These are phyloP conservation scores for Peziza echinospora DNA, from an alignment of 495 filamentous ascomycete species.

Conservation along the genomic window DNA sequence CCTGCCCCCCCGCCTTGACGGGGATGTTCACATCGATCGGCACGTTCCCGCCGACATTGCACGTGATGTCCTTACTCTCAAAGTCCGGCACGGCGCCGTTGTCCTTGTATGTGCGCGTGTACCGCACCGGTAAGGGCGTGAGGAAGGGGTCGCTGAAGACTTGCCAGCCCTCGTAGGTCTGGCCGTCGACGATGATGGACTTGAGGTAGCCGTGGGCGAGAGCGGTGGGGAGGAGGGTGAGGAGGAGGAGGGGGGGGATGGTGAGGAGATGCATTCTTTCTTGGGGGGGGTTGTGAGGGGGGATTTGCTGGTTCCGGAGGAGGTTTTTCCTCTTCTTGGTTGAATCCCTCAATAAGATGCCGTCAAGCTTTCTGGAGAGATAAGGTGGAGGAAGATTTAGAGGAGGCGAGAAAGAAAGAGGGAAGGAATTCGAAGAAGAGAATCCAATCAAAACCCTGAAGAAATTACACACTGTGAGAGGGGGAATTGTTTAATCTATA, in stretches of 20 bases:
- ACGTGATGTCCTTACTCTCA: constrained; percentile 23
- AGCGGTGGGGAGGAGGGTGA: constrained; percentile 5
- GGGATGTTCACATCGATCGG: background rate
- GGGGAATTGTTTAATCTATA: too few relatives aligned
- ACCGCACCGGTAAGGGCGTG: constrained; percentile 8
- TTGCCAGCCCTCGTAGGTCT: constrained; percentile 12
- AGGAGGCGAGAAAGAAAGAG: too few relatives aligned
- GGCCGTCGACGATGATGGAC: constrained; percentile 8
- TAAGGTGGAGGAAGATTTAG: too few relatives aligned
- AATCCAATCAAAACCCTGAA: too few relatives aligned
- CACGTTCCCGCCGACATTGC: constrained; percentile 15
- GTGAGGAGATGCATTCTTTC: too few relatives aligned
- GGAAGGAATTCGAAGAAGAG: too few relatives aligned
- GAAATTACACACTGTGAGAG: too few relatives aligned
- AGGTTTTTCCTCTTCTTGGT: too few relatives aligned
- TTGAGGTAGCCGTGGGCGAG: constrained; percentile 11
- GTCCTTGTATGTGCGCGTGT: constrained; percentile 7
- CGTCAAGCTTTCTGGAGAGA: too few relatives aligned
- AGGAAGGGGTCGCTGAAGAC: constrained; percentile 11
- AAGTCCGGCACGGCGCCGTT: constrained; percentile 14
- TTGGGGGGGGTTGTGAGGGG: too few relatives aligned
- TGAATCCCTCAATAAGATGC: too few relatives aligned
- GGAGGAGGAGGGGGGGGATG: background rate
- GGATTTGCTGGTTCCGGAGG: too few relatives aligned
- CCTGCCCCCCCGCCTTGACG: background rate